Percentiles rank a stretch among this genome's conserved stretches.
These are phyloP conservation scores for Salmacisia buchloeana DNA, from an alignment of 1,284 basidiomycete species.

Conservation along the genomic window DNA sequence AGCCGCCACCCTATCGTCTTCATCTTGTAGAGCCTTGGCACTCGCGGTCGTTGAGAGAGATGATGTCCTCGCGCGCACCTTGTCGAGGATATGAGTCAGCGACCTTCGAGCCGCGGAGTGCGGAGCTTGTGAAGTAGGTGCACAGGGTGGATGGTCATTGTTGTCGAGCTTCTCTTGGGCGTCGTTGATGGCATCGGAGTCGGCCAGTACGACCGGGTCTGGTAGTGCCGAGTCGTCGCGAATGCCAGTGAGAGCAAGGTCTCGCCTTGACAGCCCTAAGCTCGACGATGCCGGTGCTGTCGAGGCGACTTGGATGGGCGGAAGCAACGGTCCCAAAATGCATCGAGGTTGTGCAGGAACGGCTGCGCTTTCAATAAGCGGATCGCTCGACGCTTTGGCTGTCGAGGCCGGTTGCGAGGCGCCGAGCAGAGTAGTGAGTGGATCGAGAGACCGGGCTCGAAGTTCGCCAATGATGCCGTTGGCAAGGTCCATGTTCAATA, in stretches of 20 bases:
- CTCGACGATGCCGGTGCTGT: not conserved
- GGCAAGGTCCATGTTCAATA: constrained; percentile 32
- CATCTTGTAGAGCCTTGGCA: too few species aligned
- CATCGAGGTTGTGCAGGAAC: not conserved
- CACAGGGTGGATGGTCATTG: too few species aligned
- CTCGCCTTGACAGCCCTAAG: too few species aligned
- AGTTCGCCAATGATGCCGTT: constrained; percentile 41
- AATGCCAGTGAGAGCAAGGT: too few species aligned
- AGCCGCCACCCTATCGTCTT: too few species aligned
- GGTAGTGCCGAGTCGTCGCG: constrained; percentile 1
- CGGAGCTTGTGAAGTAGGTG: too few species aligned
- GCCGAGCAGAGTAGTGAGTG: not conserved
- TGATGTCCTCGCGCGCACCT: not conserved
- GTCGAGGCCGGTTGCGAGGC: too few species aligned
- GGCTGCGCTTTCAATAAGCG: not conserved
- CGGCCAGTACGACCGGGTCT: not conserved
- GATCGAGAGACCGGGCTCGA: constrained; percentile 25
- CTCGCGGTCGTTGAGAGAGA: not conserved
- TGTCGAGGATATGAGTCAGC: not conserved
- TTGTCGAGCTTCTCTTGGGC: not conserved
- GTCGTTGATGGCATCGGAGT: not conserved
- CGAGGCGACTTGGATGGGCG: not conserved
- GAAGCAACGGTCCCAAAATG: not conserved
- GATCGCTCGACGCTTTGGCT: not conserved
- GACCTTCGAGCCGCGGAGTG: not conserved